Conservation (phyloP, 352 stramenopile genomes). For the Phytophthora ramorum region DNA sequence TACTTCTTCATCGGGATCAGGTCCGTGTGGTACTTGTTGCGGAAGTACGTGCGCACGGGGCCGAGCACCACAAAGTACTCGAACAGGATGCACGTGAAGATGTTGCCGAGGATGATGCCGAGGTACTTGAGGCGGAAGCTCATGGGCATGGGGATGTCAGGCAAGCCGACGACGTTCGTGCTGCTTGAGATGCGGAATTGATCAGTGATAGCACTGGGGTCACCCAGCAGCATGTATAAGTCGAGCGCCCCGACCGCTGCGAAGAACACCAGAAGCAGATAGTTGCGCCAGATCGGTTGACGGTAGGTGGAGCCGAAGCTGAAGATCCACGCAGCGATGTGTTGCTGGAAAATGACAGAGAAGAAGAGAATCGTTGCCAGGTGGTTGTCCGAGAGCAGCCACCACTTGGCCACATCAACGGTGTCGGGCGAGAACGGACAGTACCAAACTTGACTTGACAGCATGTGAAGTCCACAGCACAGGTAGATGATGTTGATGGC, state of each 20-base stretch:
- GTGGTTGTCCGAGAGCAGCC: conserved; percentile 56
- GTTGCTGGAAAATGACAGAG: conserved; percentile 41
- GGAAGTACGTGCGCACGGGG: conserved; percentile 42
- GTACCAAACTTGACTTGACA: conserved; percentile 46
- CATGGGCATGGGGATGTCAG: conserved; percentile 49
- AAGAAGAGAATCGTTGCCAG: conserved; percentile 44
- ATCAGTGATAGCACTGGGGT: conserved; percentile 48
- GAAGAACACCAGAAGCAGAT: conserved; percentile 44
- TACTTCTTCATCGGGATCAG: conserved; percentile 39
- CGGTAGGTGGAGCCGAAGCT: conserved; percentile 60
- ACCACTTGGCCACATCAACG: conserved; percentile 54
- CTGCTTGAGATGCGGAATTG: conserved; percentile 60
- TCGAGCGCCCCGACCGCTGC: conserved; percentile 30
- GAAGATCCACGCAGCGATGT: conserved; percentile 38
- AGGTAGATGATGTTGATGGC: conserved; percentile 62
- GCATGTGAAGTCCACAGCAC: conserved; percentile 37
- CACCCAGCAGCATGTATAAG: conserved; percentile 51
- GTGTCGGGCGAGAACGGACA: conserved; percentile 49
- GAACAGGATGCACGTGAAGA: conserved; percentile 38
- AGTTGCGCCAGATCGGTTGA: conserved; percentile 53
- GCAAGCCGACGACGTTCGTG: conserved; percentile 59
- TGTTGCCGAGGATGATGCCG: conserved; percentile 37
- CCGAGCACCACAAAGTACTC: conserved; percentile 49
- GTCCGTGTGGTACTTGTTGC: conserved; percentile 44
- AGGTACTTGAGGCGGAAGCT: conserved; percentile 49